Conservation (phyloP, 495 filamentous ascomycete species). For the Polyplosphaeria fusca region DNA sequence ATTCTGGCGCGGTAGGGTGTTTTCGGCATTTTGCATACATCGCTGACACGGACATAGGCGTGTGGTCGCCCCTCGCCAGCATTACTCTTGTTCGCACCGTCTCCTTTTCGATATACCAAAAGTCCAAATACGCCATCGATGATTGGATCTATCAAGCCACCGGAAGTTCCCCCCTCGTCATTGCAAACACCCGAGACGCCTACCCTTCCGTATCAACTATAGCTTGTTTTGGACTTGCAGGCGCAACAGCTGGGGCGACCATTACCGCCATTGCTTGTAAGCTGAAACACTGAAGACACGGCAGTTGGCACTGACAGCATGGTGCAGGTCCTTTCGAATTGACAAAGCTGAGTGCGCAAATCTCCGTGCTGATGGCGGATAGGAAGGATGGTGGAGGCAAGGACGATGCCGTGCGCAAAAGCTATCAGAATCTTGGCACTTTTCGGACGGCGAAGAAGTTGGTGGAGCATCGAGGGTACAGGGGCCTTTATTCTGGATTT, state of each 20-base stretch:
- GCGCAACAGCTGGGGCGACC: slow-evolving; percentile 72
- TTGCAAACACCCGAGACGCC: slow-evolving; percentile 67
- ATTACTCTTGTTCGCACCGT: slow-evolving; percentile 86
- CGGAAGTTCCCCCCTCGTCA: slow-evolving; percentile 65
- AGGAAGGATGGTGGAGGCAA: slow-evolving; percentile 55
- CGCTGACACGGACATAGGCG: slow-evolving; percentile 51
- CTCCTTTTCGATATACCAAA: slow-evolving; percentile 90
- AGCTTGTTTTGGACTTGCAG: slow-evolving; percentile 72
- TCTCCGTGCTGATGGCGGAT: slow-evolving; percentile 77
- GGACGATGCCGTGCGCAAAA: slow-evolving; percentile 58
- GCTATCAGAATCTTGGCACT: slow-evolving; percentile 76
- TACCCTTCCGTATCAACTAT: slow-evolving; percentile 67
- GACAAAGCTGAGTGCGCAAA: slow-evolving; percentile 86
- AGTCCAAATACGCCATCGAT: slow-evolving; percentile 73
- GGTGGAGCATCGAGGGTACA: slow-evolving; percentile 69
- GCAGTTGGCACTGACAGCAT: neutral
- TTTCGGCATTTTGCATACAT: neutral
- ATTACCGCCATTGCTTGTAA: slow-evolving; percentile 85
- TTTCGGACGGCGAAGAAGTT: slow-evolving; percentile 76
- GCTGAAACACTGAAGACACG: slow-evolving; percentile 33
- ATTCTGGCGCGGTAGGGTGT: slow-evolving; percentile 72
- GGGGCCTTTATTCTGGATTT: slow-evolving; percentile 84
- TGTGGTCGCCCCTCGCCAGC: slow-evolving; percentile 75
- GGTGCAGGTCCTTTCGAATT: slow-evolving; percentile 81
- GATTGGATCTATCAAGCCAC: slow-evolving; percentile 59